Evolutionary conservation across 169 alveolate species (phyloP).

Genomic region (Babesia bovis): DNA sequence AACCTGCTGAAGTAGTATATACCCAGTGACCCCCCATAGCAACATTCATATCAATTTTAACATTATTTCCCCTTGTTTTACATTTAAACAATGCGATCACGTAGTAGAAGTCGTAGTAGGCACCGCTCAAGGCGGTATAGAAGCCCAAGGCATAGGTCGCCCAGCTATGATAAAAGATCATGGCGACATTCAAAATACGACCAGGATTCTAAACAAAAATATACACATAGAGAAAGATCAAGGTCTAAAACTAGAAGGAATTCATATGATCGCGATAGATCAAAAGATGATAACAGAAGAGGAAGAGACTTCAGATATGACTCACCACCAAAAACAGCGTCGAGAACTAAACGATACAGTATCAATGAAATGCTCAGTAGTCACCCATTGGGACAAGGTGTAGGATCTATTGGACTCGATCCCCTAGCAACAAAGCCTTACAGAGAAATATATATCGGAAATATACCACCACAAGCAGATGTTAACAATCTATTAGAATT

Average conservation of each 20-base stretch:
- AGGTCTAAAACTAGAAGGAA: background rate
- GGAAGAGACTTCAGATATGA: slow-evolving; percentile 58
- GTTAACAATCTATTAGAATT: slow-evolving; percentile 80
- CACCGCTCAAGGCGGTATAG: slow-evolving; percentile 28
- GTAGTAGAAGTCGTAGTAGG: slow-evolving; percentile 32
- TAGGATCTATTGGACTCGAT: slow-evolving; percentile 31
- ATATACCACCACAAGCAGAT: slow-evolving; percentile 79
- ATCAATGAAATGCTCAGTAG: background rate
- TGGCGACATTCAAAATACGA: background rate
- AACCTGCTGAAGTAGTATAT: too few species aligned
- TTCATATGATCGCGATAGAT: background rate
- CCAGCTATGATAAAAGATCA: background rate
- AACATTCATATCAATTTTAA: background rate
- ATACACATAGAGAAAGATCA: background rate
- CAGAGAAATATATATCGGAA: slow-evolving; percentile 83
- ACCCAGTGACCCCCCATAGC: slow-evolving; percentile 33
- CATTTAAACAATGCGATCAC: slow-evolving; percentile 12
- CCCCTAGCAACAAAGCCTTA: slow-evolving; percentile 55
- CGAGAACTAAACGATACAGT: background rate
- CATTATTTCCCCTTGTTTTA: background rate
- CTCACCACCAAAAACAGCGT: slow-evolving; percentile 60
- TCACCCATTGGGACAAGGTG: slow-evolving; percentile 3
- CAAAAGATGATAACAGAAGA: slow-evolving; percentile 4
- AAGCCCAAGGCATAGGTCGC: slow-evolving; percentile 9
- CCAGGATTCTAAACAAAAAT: background rate